phyloP scores from a whole-genome alignment of 2,329 filamentous ascomycete species.

The Magnaporthiopsis poae region DNA sequence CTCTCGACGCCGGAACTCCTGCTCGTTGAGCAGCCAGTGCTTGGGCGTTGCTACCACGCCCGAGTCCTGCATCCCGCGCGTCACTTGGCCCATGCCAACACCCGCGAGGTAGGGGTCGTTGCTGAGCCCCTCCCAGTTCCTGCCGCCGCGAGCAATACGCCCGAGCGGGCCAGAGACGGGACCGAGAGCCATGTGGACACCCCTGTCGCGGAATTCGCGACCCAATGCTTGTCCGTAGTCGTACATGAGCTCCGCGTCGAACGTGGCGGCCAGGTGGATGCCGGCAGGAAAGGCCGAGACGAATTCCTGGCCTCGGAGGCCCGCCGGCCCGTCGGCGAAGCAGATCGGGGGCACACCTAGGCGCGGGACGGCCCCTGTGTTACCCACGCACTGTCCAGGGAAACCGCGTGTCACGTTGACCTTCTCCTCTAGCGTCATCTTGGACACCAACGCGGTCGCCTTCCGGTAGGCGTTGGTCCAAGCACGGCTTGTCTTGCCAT shows the following conservation, averaged over 20 bases:
- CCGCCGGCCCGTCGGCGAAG: slow-evolving; percentile 32
- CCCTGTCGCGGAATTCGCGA: slow-evolving; percentile 56
- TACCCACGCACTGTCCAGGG: slow-evolving; percentile 23
- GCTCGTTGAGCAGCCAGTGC: slow-evolving; percentile 52
- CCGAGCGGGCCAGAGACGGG: slow-evolving; percentile 48
- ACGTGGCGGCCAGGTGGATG: slow-evolving; percentile 60
- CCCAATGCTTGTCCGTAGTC: slow-evolving; percentile 59
- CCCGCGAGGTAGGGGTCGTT: slow-evolving; percentile 24
- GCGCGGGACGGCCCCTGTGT: slow-evolving; percentile 24
- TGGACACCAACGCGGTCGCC: slow-evolving; percentile 25
- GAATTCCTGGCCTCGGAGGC: slow-evolving; percentile 24
- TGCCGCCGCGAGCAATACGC: slow-evolving; percentile 50
- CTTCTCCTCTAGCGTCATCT: slow-evolving; percentile 31
- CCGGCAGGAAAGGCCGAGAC: slow-evolving; percentile 51
- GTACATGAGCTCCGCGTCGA: slow-evolving; percentile 57
- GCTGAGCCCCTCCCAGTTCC: slow-evolving; percentile 46
- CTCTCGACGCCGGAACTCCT: slow-evolving; percentile 40
- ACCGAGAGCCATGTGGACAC: slow-evolving; percentile 61
- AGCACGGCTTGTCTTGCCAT: slow-evolving; percentile 17
- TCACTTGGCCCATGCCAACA: slow-evolving; percentile 19
- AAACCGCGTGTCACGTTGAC: slow-evolving; percentile 29
- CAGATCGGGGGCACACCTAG: slow-evolving; percentile 32
- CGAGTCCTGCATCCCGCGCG: slow-evolving; percentile 20
- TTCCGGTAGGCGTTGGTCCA: slow-evolving; percentile 28
- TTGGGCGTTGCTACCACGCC: slow-evolving; percentile 72